These are phyloP conservation scores for Coemansia sp. DNA, from an alignment of 192 early-diverging fungal species.

Conservation along the genomic window DNA sequence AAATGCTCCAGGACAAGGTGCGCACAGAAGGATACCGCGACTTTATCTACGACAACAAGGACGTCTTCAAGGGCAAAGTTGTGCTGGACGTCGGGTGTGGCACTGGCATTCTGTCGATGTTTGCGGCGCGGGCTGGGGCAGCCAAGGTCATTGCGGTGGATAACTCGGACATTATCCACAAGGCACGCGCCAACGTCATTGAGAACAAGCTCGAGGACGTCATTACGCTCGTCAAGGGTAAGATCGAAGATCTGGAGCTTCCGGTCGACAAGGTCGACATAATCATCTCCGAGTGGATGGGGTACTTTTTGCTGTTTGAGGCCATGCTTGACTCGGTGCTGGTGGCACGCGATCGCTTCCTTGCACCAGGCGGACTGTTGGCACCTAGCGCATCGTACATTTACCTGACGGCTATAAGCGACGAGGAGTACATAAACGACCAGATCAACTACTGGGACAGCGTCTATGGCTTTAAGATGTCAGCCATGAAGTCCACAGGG, in stretches of 20 bases:
- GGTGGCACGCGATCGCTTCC: slow-evolving; percentile 75
- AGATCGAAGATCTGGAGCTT: slow-evolving; percentile 72
- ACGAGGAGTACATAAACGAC: slow-evolving; percentile 81
- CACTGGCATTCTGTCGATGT: slow-evolving; percentile 94
- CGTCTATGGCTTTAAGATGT: slow-evolving; percentile 95
- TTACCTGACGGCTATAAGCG: slow-evolving; percentile 83
- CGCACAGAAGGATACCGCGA: slow-evolving; percentile 93
- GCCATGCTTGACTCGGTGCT: slow-evolving; percentile 76
- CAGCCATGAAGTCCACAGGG: slow-evolving; percentile 72
- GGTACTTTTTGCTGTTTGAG: slow-evolving; percentile 94
- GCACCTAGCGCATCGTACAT: slow-evolving; percentile 92
- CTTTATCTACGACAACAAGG: slow-evolving; percentile 87
- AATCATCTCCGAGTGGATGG: slow-evolving; percentile 96
- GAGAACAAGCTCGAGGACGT: slow-evolving; percentile 83
- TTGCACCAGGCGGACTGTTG: slow-evolving; percentile 93
- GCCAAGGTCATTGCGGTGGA: slow-evolving; percentile 85
- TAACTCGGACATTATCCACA: slow-evolving; percentile 60
- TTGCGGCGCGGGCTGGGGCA: slow-evolving; percentile 96
- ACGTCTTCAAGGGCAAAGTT: slow-evolving; percentile 80
- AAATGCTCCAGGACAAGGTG: slow-evolving; percentile 96
- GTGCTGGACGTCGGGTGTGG: slow-evolving; percentile 97
- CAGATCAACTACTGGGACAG: slow-evolving; percentile 84
- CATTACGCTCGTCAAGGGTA: slow-evolving; percentile 86
- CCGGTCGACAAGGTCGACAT: slow-evolving; percentile 84
- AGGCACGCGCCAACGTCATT: slow-evolving; percentile 70